phyloP scores from a whole-genome alignment of 2,329 filamentous ascomycete genomes.

The Diaporthe citrichinensis region DNA sequence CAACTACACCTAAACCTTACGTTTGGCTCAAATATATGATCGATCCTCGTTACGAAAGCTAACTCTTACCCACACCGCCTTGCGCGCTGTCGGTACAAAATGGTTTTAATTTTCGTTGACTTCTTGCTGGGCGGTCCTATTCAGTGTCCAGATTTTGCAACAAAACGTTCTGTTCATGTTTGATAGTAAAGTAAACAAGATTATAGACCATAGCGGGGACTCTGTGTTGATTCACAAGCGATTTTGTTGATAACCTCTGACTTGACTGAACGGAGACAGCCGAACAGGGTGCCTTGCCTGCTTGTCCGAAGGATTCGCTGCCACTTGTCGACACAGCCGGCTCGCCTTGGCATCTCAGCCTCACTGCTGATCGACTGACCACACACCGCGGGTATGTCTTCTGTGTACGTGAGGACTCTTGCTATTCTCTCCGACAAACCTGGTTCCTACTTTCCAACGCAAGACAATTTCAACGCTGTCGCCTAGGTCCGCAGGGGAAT shows the following conservation, averaged over 20 bases:
- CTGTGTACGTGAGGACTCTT: not conserved
- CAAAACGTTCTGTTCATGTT: not conserved
- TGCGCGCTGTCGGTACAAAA: too few relatives aligned
- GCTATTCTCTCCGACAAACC: not conserved
- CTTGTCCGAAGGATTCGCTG: not conserved
- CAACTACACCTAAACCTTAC: not conserved
- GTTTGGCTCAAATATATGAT: too few relatives aligned
- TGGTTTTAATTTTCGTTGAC: not conserved
- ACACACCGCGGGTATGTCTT: not conserved
- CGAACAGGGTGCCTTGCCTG: not conserved
- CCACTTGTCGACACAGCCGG: not conserved
- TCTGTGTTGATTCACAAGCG: too few relatives aligned
- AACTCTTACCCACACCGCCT: too few relatives aligned
- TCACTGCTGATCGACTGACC: slow-evolving; percentile 7
- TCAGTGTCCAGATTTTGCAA: too few relatives aligned
- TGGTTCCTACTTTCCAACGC: not conserved
- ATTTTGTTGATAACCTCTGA: not conserved
- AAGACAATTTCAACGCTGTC: too few relatives aligned
- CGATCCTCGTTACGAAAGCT: not conserved
- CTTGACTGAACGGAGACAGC: not conserved
- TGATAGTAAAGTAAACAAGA: not conserved
- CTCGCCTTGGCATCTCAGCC: slow-evolving; percentile 19
- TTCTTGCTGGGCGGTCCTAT: not conserved
- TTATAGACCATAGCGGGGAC: too few relatives aligned
- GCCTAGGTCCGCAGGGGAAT: not conserved